Percentiles rank a stretch among this genome's conserved stretches.
phyloP scores from a whole-genome alignment of 2,329 filamentous ascomycete genomes.

The Exophiala oligosperma region DNA sequence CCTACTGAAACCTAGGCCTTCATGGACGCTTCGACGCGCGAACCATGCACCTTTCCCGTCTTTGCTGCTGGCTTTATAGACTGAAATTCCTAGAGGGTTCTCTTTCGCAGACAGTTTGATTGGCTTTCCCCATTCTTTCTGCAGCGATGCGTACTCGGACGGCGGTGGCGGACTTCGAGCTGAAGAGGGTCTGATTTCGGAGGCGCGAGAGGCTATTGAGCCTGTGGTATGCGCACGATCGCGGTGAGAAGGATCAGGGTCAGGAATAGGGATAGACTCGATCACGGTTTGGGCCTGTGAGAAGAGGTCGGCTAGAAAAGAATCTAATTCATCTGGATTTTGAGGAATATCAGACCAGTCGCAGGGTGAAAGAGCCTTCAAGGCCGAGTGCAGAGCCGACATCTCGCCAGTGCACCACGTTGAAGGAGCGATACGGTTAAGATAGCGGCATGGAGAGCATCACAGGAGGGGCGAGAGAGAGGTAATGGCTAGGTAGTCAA shows the following conservation, averaged over 20 bases:
- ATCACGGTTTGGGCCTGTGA: constrained; percentile 67
- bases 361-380: constrained; percentile 58
- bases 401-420: constrained; percentile 37
- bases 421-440: too few relatives aligned
- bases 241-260: constrained; percentile 49
- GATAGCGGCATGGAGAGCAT: too few relatives aligned
- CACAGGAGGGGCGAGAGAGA: not conserved
- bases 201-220: constrained; percentile 46
- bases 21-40: constrained; percentile 77
- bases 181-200: constrained; percentile 54
- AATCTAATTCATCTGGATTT: constrained; percentile 50
- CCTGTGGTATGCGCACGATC: constrained; percentile 59
- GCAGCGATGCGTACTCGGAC: constrained; percentile 60
- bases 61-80: constrained; percentile 77
- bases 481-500: not conserved
- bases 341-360: constrained; percentile 53
- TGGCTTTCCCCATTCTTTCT: constrained; percentile 82
- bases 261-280: constrained; percentile 69
- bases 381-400: constrained; percentile 59
- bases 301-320: constrained; percentile 62
- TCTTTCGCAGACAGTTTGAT: constrained; percentile 70
- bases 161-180: constrained; percentile 52
- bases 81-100: constrained; percentile 72
- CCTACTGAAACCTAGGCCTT: constrained; percentile 71
- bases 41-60: constrained; percentile 91